Evolutionary conservation across 1,139 yeast species (phyloP).

Genomic region (Sugiyamaella japonica): DNA sequence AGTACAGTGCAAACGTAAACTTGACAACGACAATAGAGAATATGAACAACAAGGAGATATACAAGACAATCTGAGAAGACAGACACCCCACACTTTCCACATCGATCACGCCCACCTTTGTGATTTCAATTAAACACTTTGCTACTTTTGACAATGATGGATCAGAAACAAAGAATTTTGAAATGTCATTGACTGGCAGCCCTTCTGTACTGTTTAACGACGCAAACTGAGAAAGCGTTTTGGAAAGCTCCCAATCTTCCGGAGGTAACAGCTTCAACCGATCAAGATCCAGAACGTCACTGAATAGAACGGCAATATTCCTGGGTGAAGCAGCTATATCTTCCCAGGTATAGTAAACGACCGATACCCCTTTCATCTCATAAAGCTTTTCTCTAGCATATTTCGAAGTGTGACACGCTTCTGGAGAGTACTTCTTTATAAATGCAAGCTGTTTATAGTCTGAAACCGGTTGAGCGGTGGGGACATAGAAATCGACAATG

Average conservation of each 20-base stretch:
- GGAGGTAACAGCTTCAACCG: conserved; percentile 63
- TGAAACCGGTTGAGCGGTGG: background rate
- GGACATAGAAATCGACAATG: conserved; percentile 10
- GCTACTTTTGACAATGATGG: conserved; percentile 54
- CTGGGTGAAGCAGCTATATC: conserved; percentile 53
- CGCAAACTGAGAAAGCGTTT: conserved; percentile 18
- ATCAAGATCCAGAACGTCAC: conserved; percentile 77
- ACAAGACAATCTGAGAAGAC: conserved; percentile 70
- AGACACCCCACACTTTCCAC: conserved; percentile 83
- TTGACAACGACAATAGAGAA: conserved; percentile 67
- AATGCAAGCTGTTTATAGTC: conserved; percentile 3
- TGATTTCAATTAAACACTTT: conserved; percentile 72
- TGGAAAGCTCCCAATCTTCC: conserved; percentile 50
- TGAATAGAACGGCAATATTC: conserved; percentile 72
- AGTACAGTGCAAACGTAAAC: conserved; percentile 80
- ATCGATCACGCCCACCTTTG: conserved; percentile 80
- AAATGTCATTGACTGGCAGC: conserved; percentile 11
- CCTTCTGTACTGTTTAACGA: conserved; percentile 9
- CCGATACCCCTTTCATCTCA: conserved; percentile 64
- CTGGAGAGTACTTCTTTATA: conserved; percentile 9
- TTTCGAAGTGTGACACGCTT: conserved; percentile 11
- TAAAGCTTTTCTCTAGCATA: conserved; percentile 62
- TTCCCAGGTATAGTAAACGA: conserved; percentile 80
- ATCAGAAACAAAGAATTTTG: conserved; percentile 3
- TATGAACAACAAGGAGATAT: conserved; percentile 71